Percentiles rank a stretch among this genome's conserved stretches.
phyloP scores from a whole-genome alignment of 495 filamentous ascomycete genomes.

The Lindgomyces ingoldianus region DNA sequence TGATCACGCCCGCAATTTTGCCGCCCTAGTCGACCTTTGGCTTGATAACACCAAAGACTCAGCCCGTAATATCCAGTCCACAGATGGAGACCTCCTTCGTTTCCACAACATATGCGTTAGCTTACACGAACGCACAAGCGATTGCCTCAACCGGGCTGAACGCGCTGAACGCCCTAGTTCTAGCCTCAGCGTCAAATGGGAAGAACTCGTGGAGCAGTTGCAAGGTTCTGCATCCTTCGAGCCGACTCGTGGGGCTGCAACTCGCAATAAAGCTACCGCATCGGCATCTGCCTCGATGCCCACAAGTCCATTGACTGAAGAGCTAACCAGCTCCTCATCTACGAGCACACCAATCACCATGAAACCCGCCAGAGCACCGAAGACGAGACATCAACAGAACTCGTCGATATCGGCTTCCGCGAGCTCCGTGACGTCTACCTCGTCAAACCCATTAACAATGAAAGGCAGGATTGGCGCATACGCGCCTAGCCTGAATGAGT shows the following conservation, averaged over 20 bases:
- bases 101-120: conserved; percentile 76
- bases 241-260: conserved; percentile 13
- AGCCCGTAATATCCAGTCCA: conserved; percentile 49
- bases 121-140: conserved; percentile 71
- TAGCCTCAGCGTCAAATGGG: conserved; percentile 63
- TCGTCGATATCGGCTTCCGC: conserved; percentile 28
- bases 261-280: conserved; percentile 12
- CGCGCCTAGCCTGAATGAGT: conserved; percentile 10
- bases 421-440: conserved; percentile 25
- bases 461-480: conserved; percentile 9
- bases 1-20: conserved; percentile 85
- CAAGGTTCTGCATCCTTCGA: conserved; percentile 37
- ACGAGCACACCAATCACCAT: conserved; percentile 34
- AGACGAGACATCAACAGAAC: conserved; percentile 17
- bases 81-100: conserved; percentile 62
- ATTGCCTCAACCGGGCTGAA: conserved; percentile 72
- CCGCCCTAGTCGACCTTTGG: conserved; percentile 87
- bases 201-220: conserved; percentile 72
- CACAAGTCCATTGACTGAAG: conserved; percentile 12
- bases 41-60: conserved; percentile 60
- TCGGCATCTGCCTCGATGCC: conserved; percentile 1
- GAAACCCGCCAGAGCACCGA: conserved; percentile 17
- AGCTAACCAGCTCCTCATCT: conserved; percentile 20
- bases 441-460: conserved; percentile 21
- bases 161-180: conserved; percentile 65